Evolutionary conservation across 2,329 filamentous ascomycete genomes (phyloP).

Genomic region (Penicillium aurantiogriseum): DNA sequence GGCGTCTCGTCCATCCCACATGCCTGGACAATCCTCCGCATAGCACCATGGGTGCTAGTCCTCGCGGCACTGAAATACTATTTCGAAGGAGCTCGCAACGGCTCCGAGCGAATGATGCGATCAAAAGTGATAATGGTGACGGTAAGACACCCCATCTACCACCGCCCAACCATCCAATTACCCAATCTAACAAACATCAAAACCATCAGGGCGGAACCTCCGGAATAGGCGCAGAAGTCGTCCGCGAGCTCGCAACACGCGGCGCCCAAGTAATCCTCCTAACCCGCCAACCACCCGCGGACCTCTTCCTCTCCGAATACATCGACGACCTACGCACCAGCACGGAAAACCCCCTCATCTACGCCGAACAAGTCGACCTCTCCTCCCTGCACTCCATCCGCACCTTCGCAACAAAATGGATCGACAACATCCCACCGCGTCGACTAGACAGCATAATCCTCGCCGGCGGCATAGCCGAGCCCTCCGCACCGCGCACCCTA

Average conservation of each 20-base stretch:
- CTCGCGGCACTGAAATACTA: conserved; percentile 68
- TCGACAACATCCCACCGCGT: conserved; percentile 88
- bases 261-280: conserved; percentile 91
- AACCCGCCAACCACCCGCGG: conserved; percentile 74
- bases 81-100: conserved; percentile 71
- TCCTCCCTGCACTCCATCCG: conserved; percentile 85
- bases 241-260: conserved; percentile 69
- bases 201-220: conserved; percentile 73
- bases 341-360: conserved; percentile 83
- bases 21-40: conserved; percentile 53
- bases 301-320: conserved; percentile 88
- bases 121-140: conserved; percentile 93
- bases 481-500: conserved; percentile 53
- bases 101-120: conserved; percentile 79
- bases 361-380: conserved; percentile 92
- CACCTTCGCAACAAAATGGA: conserved; percentile 94
- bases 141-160: conserved; percentile 45
- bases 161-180: background rate
- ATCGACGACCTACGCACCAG: conserved; percentile 79
- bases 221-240: conserved; percentile 79
- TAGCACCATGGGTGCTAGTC: conserved; percentile 52
- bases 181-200: conserved; percentile 12
- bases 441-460: conserved; percentile 88
- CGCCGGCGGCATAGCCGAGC: conserved; percentile 71
- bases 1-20: conserved; percentile 57